phyloP scores from a whole-genome alignment of 2,329 filamentous ascomycete species.

The Curvularia hawaiiensis region DNA sequence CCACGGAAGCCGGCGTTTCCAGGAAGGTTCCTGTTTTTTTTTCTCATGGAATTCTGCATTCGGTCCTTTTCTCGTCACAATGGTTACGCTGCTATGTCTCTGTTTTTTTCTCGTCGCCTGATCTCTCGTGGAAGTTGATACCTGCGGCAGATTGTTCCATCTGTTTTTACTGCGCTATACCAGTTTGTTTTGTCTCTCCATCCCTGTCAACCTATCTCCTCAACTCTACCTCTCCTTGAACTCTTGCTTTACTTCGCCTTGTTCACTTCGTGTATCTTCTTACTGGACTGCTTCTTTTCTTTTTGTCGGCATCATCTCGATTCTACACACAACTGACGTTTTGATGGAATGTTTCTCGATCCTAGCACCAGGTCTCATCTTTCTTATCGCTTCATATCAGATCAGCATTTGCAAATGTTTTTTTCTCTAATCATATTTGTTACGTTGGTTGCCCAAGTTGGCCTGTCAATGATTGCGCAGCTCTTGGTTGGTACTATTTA shows the following conservation, averaged over 20 bases:
- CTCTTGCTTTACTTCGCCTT: background rate
- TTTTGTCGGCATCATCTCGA: background rate
- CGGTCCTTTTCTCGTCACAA: background rate
- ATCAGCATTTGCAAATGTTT: background rate
- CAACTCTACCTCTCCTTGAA: background rate
- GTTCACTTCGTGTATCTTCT: constrained; percentile 9
- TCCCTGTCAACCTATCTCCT: background rate
- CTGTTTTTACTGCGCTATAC: constrained; percentile 11
- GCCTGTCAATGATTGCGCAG: background rate
- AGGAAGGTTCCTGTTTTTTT: background rate
- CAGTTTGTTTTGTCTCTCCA: constrained; percentile 1
- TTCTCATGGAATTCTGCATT: background rate
- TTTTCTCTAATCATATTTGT: background rate
- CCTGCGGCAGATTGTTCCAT: background rate
- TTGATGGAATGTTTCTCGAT: background rate
- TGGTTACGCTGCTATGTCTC: constrained; percentile 7
- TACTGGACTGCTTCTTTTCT: background rate
- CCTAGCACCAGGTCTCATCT: background rate
- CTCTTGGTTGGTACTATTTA: background rate
- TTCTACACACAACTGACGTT: background rate
- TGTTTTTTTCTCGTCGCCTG: constrained; percentile 6
- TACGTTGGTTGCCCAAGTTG: background rate
- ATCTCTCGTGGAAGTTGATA: background rate
- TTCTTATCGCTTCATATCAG: background rate
- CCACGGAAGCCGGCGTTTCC: background rate